Evolutionary conservation across 306 rosid species (phyloP).

Genomic region (Myrica gale): DNA sequence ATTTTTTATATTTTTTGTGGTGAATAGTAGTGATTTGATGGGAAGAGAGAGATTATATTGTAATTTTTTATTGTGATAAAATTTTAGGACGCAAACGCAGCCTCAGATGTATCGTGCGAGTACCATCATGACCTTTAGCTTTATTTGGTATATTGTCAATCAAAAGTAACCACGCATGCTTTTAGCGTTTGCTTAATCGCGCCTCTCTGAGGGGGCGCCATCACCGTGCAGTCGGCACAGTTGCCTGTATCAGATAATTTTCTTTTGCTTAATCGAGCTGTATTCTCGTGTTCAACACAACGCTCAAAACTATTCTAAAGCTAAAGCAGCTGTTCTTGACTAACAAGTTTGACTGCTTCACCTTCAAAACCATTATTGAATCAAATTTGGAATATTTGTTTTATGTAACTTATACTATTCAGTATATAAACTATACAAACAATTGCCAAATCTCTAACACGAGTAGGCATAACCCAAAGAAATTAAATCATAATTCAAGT

Average conservation of each 20-base stretch:
- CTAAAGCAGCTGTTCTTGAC: neutral
- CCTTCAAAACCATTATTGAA: no score
- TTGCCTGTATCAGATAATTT: neutral
- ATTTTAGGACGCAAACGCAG: no score
- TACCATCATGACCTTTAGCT: neutral
- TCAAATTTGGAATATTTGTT: no score
- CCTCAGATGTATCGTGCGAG: neutral
- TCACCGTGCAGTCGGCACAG: neutral
- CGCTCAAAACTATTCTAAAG: neutral
- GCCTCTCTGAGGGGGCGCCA: neutral
- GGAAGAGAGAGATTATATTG: no score
- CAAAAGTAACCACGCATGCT: neutral
- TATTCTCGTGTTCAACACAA: neutral
- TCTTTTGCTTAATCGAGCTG: neutral
- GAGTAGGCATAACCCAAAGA: no score
- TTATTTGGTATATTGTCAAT: neutral
- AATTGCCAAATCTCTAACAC: no score
- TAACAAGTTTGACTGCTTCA: neutral
- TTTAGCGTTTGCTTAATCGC: neutral
- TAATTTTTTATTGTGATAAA: no score
- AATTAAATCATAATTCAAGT: no score
- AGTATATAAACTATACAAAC: no score
- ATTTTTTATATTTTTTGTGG: no score
- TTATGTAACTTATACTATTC: no score
- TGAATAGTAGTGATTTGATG: no score